Percentiles rank a stretch among this genome's conserved stretches.
Conservation (phyloP, 768 basidiomycete genomes). For the Podaxis rugospora region DNA sequence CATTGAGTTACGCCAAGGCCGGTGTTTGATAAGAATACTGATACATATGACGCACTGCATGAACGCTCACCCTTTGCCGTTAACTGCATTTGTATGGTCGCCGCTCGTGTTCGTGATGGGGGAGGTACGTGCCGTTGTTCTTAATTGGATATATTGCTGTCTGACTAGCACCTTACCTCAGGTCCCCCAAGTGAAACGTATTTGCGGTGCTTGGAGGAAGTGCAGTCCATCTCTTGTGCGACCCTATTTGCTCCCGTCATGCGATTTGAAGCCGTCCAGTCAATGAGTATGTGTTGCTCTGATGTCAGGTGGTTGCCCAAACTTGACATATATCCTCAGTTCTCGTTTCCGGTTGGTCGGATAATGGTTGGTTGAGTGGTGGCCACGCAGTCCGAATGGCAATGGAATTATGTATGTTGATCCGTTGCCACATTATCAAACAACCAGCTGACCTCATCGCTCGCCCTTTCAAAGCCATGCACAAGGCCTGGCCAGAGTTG, state of each 20-base stretch:
- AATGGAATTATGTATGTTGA: constrained; percentile 76
- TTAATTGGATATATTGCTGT: not conserved
- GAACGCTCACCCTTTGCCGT: constrained; percentile 92
- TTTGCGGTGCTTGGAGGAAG: constrained; percentile 73
- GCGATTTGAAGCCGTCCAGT: constrained; percentile 85
- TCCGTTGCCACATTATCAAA: not conserved
- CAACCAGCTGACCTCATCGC: not conserved
- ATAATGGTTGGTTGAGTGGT: constrained; percentile 92
- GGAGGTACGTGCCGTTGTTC: constrained; percentile 53
- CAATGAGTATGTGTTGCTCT: constrained; percentile 67
- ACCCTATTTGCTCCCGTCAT: constrained; percentile 86
- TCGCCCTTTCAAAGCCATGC: constrained; percentile 56
- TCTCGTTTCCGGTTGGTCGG: constrained; percentile 90
- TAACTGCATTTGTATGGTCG: constrained; percentile 91
- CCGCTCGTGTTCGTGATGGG: constrained; percentile 84
- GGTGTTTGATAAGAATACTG: constrained; percentile 77
- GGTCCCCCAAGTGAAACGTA: constrained; percentile 75
- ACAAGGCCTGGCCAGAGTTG: constrained; percentile 87
- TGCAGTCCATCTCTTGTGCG: constrained; percentile 78
- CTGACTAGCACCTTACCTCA: constrained; percentile 23
- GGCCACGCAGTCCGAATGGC: constrained; percentile 98
- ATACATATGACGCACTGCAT: constrained; percentile 84
- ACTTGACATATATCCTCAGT: constrained; percentile 38
- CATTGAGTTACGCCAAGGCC: constrained; percentile 38
- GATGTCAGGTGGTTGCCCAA: not conserved